Evolutionary conservation across 805 yeast genomes (phyloP).

Genomic region (Ogataea wickerhamii): DNA sequence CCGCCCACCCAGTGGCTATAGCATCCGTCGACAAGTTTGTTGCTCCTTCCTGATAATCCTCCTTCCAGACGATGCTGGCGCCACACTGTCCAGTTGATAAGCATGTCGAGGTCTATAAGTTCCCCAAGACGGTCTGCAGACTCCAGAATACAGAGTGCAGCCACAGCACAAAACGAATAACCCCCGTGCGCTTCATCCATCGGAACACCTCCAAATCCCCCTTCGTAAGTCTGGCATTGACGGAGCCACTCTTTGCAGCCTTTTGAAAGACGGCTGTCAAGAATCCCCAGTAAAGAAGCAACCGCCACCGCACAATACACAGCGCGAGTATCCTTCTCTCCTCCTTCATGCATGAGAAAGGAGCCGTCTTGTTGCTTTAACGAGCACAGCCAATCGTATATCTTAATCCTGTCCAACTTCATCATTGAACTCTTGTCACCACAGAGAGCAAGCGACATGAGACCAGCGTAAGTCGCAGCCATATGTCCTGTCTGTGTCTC

Average conservation of each 20-base stretch:
- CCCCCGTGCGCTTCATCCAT: constrained; percentile 96
- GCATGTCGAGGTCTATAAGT: constrained; percentile 39
- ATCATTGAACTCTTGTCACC: constrained; percentile 40
- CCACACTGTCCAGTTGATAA: constrained; percentile 64
- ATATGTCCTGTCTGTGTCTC: constrained; percentile 74
- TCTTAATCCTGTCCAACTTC: constrained; percentile 40
- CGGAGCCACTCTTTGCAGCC: constrained; percentile 58
- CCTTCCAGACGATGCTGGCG: constrained; percentile 77
- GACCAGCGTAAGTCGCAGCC: constrained; percentile 79
- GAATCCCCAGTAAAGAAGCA: constrained; percentile 60
- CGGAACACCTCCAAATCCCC: constrained; percentile 88
- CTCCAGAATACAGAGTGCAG: constrained; percentile 49
- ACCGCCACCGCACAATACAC: constrained; percentile 80
- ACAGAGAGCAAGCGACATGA: constrained; percentile 56
- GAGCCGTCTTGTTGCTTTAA: constrained; percentile 72
- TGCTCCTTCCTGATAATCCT: constrained; percentile 86
- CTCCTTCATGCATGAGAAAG: constrained; percentile 67
- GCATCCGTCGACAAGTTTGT: constrained; percentile 94
- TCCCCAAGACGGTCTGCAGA: constrained; percentile 34
- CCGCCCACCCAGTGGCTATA: constrained; percentile 97
- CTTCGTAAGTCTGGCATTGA: constrained; percentile 85
- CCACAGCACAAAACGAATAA: constrained; percentile 87
- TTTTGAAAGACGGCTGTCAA: constrained; percentile 55
- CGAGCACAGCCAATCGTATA: constrained; percentile 62
- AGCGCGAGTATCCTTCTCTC: constrained; percentile 85